A percentile compares a stretch with the other conserved stretches of the same genome.
phyloP scores from a whole-genome alignment of 768 basidiomycete species.

The Russula brevipes region DNA sequence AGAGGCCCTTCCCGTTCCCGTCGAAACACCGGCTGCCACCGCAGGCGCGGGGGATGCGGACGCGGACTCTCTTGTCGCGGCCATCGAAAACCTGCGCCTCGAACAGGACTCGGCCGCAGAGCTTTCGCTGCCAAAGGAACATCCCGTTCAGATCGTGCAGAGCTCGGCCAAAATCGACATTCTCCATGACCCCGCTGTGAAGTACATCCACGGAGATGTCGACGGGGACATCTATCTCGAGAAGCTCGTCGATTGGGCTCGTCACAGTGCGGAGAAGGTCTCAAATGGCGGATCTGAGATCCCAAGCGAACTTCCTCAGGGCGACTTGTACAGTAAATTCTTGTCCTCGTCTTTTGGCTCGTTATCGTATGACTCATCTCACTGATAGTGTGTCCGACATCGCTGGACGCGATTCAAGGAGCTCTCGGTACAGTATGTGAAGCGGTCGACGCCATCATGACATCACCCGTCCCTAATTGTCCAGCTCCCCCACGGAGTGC shows the following conservation, averaged over 20 bases:
- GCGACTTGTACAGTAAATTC: slow-evolving; percentile 75
- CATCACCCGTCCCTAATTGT: neutral
- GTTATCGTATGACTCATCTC: neutral
- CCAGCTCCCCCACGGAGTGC: slow-evolving; percentile 35
- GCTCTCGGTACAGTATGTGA: slow-evolving; percentile 82
- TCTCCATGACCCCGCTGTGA: slow-evolving; percentile 56
- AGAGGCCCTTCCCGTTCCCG: slow-evolving; percentile 15
- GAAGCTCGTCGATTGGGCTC: slow-evolving; percentile 54
- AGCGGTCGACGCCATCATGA: slow-evolving; percentile 69
- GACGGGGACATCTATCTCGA: slow-evolving; percentile 62
- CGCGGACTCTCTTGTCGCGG: slow-evolving; percentile 19
- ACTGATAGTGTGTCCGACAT: slow-evolving; percentile 67
- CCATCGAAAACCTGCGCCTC: slow-evolving; percentile 36
- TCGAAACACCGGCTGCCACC: neutral
- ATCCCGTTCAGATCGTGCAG: slow-evolving; percentile 44
- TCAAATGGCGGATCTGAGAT: slow-evolving; percentile 64
- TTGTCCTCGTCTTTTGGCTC: neutral
- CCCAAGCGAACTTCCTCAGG: slow-evolving; percentile 62
- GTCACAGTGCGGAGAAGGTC: slow-evolving; percentile 59
- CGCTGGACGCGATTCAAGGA: slow-evolving; percentile 72
- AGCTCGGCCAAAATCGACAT: slow-evolving; percentile 53
- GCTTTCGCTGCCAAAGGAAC: neutral
- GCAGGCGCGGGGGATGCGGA: neutral
- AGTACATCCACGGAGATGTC: slow-evolving; percentile 69
- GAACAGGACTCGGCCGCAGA: neutral